Conservation (phyloP, 176 grass and related monocot genomes). For the Metroxylon sagu region DNA sequence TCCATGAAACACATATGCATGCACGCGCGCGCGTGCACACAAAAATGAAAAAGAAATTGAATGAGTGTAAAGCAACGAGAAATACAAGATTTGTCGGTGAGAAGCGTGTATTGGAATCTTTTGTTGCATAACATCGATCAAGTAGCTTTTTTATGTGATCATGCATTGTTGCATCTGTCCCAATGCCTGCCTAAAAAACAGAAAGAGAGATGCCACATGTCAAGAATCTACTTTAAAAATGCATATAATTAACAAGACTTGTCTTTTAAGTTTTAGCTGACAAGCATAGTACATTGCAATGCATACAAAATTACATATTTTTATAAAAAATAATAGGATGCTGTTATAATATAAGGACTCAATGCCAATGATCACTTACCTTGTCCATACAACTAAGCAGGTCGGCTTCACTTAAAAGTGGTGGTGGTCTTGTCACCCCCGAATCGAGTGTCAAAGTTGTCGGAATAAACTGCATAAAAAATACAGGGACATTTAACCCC, state of each 20-base stretch:
- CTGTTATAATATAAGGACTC: no score
- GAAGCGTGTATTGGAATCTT: slow-evolving; percentile 84
- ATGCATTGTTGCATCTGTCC: slow-evolving; percentile 98
- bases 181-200: slow-evolving; percentile 87
- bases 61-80: slow-evolving; percentile 16
- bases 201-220: slow-evolving; percentile 19
- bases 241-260: no score
- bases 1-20: no score
- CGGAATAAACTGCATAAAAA: slow-evolving; percentile 66
- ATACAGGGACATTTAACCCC: slow-evolving; percentile 12
- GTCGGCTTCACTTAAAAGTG: slow-evolving; percentile 96
- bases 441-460: slow-evolving; percentile 89
- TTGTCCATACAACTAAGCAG: slow-evolving; percentile 97
- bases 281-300: no score
- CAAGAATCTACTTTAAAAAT: slow-evolving; percentile 4
- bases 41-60: slow-evolving; percentile 1
- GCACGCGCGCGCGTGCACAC: no score
- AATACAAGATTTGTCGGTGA: slow-evolving; percentile 91
- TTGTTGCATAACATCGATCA: slow-evolving; percentile 88
- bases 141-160: slow-evolving; percentile 97
- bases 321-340: no score
- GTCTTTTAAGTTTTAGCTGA: no score
- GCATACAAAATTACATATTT: no score
- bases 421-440: slow-evolving; percentile 77
- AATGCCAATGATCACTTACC: slow-evolving; percentile 18